A percentile compares a stretch with the other conserved stretches of the same genome.
Evolutionary conservation across 2,329 filamentous ascomycete genomes (phyloP).

Genomic region (Penicillium sp.): DNA sequence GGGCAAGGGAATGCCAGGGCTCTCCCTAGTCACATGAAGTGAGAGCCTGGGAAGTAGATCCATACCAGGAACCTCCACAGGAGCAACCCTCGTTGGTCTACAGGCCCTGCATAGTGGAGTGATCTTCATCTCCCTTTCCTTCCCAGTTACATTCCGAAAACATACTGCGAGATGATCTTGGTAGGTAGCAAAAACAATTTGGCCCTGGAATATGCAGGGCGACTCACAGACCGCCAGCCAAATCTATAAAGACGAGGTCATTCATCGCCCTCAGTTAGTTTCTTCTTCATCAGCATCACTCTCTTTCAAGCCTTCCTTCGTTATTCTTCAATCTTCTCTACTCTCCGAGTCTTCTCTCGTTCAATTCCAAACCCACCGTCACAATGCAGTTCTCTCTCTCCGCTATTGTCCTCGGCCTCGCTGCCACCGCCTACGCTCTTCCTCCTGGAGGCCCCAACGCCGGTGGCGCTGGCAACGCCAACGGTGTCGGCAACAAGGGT

Average conservation of each 20-base stretch:
- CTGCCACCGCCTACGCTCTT: constrained; percentile 33
- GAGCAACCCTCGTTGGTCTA: constrained; percentile 6
- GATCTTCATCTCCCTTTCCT: constrained; percentile 20
- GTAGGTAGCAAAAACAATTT: constrained; percentile 9
- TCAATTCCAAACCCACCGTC: constrained; percentile 32
- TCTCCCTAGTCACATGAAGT: constrained; percentile 11
- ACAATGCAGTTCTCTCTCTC: constrained; percentile 40
- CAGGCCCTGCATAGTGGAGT: constrained; percentile 13
- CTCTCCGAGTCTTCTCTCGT: constrained; percentile 26
- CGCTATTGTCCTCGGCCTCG: constrained; percentile 34
- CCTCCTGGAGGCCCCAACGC: constrained; percentile 19
- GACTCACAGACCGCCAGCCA: constrained; percentile 22
- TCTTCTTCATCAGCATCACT: constrained; percentile 31
- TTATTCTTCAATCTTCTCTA: constrained; percentile 7
- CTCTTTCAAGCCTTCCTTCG: constrained; percentile 30
- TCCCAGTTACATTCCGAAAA: constrained; percentile 33
- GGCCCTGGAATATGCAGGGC: constrained; percentile 4
- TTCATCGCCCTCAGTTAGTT: constrained; percentile 16
- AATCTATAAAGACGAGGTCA: constrained; percentile 34
- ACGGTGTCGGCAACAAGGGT: constrained; percentile 32
- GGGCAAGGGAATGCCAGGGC: constrained; percentile 14
- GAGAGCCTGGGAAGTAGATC: constrained; percentile 19
- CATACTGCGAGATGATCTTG: constrained; percentile 7
- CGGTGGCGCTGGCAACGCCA: constrained; percentile 23
- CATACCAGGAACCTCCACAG: constrained; percentile 23